These are phyloP conservation scores for Larix kaempferi DNA, from an alignment of 75 land plant genomes.

Conservation along the genomic window DNA sequence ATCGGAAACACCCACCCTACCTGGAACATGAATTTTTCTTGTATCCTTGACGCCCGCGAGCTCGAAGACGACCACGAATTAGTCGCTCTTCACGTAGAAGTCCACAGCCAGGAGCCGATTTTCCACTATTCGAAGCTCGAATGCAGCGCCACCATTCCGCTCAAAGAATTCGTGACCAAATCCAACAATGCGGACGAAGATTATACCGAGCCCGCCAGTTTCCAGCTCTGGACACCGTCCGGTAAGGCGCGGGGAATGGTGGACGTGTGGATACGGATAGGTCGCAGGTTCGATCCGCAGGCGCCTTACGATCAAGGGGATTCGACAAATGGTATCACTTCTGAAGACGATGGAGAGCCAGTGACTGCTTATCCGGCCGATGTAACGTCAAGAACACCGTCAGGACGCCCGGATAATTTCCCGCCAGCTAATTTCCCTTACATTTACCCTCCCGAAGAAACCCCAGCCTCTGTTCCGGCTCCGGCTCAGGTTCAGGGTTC, in stretches of 20 bases:
- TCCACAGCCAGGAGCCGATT: conserved; percentile 54
- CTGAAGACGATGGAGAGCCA: conserved; percentile 11
- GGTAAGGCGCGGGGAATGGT: conserved; percentile 49
- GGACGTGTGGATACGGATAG: conserved; percentile 43
- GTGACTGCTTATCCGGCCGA: conserved; percentile 7
- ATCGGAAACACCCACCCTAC: conserved; percentile 31
- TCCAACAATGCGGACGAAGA: conserved; percentile 14
- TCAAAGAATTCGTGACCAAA: conserved; percentile 52
- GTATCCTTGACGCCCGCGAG: conserved; percentile 14
- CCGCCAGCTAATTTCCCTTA: conserved; percentile 11
- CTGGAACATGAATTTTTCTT: conserved; percentile 62
- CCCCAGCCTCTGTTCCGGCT: background rate
- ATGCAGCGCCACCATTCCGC: conserved; percentile 34
- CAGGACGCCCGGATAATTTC: conserved; percentile 4
- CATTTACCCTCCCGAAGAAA: background rate
- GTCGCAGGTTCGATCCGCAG: background rate
- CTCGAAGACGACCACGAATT: background rate
- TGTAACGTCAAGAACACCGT: background rate
- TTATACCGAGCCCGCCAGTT: conserved; percentile 46
- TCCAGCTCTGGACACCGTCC: conserved; percentile 42
- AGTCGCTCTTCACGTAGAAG: conserved; percentile 30
- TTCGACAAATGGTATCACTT: too few species aligned
- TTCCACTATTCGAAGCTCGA: conserved; percentile 48
- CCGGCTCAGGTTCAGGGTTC: conserved; percentile 14
- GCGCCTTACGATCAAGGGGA: background rate